phyloP scores from a whole-genome alignment of 1,139 yeast genomes.

The Saccharomycopsis crataegensis region DNA sequence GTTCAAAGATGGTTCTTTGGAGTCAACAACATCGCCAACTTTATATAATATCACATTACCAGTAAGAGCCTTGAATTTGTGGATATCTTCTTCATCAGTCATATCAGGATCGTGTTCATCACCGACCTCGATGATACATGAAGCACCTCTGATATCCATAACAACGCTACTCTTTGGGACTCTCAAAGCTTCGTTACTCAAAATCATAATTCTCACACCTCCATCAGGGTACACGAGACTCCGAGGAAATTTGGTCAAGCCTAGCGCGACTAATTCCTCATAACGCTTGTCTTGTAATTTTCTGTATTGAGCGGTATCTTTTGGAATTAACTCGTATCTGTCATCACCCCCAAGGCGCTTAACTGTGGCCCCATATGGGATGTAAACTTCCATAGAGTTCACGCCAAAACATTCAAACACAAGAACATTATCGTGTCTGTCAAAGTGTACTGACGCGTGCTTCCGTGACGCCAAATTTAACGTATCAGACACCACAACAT shows the following conservation, averaged over 20 bases:
- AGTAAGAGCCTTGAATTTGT: not conserved
- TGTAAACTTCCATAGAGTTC: slow-evolving; percentile 59
- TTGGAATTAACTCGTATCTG: slow-evolving; percentile 32
- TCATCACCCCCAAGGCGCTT: slow-evolving; percentile 25
- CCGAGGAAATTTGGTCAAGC: slow-evolving; percentile 19
- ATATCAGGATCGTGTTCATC: slow-evolving; percentile 32
- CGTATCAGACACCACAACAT: slow-evolving; percentile 44
- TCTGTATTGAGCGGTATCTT: slow-evolving; percentile 24
- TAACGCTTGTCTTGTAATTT: slow-evolving; percentile 20
- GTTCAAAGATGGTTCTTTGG: too few species aligned
- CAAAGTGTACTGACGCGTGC: slow-evolving; percentile 42
- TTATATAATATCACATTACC: slow-evolving; percentile 30
- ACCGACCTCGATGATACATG: slow-evolving; percentile 46
- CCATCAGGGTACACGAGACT: slow-evolving; percentile 20
- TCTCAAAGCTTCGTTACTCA: slow-evolving; percentile 31
- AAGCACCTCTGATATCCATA: slow-evolving; percentile 48
- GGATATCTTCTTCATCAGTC: slow-evolving; percentile 24
- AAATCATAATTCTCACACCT: slow-evolving; percentile 35
- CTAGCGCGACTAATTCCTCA: slow-evolving; percentile 18
- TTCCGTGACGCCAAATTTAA: slow-evolving; percentile 62
- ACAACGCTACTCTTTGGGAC: slow-evolving; percentile 34
- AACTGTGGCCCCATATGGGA: slow-evolving; percentile 38
- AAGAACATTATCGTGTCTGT: slow-evolving; percentile 23
- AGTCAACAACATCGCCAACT: slow-evolving; percentile 23
- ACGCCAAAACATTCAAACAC: slow-evolving; percentile 55